Evolutionary conservation across 176 grass and related monocot genomes (phyloP), one percentile per base, ranked within the genome.

Genomic region (Aegilops tauschii): DNA sequence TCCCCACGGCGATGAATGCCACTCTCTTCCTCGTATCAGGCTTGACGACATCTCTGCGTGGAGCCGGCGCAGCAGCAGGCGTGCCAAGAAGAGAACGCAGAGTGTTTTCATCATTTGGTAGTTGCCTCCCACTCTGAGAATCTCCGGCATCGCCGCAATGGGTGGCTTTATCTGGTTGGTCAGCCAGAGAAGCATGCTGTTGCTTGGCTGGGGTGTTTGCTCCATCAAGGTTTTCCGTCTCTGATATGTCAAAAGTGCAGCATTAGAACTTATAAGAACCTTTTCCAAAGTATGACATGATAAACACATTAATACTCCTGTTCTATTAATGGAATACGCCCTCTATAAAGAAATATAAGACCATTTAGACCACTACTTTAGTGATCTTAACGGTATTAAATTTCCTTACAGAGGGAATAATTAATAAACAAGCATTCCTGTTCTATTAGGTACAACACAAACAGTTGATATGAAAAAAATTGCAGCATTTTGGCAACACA

Each of bases 1-100:
- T 87, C 80, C 91, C 85, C 59, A 93, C 91, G 20, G 91, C 44
- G 2, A 93, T 52, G 77, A 91, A 95, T 39, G 93, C 93, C 59
- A 89, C 91, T 80, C 78, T 88, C 84, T 63, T 86, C 63, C 49
- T 93, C 20, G 65, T 71, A 54, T 82, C 78, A 37, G 81, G 72
- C 69, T 80, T 86, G 23, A 81, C 50, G 23, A 78, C 50, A 63
- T 88, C 78, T 8, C 20, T 9, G 10, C 21, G 20, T 21, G 62
- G 54, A 78, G 63, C 14, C 64, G 4, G 35, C 14, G 65, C 72
- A 76, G 80, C 50, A 52, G 5, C 14, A 21, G 36, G 14, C 3
- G 8, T 28, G 9, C 37, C 66, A 62, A 45, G 14, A 83, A 25
- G 65, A 73, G 69, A 64, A 71, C 21, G 0, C 12, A 25, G 27